Percentiles rank a stretch among this genome's conserved stretches.
These are phyloP conservation scores for Nicotiana obtusifolia DNA, from an alignment of 257 asterid genomes.

Conservation along the genomic window DNA sequence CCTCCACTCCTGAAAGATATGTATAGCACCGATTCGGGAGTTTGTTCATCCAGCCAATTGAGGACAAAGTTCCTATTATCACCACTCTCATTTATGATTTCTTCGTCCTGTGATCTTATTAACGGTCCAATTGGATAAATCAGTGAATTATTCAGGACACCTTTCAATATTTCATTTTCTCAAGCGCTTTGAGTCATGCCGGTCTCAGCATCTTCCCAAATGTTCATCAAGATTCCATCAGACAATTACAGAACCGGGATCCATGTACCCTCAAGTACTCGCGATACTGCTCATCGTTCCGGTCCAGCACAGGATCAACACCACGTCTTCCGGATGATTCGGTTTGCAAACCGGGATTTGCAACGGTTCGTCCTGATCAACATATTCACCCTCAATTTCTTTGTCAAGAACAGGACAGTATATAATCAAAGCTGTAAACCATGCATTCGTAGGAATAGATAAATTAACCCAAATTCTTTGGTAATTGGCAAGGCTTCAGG, in stretches of 20 bases:
- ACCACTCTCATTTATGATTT: conserved; percentile 2
- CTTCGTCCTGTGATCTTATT: conserved; percentile 22
- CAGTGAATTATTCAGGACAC: conserved; percentile 21
- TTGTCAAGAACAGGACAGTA: conserved; percentile 49
- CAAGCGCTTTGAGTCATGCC: conserved; percentile 37
- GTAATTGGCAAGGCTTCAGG: conserved; percentile 42
- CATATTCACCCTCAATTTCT: conserved; percentile 37
- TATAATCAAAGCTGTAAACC: conserved; percentile 36
- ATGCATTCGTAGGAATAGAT: conserved; percentile 37
- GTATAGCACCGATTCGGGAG: conserved; percentile 40
- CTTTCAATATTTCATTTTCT: conserved; percentile 22
- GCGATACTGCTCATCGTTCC: conserved; percentile 37
- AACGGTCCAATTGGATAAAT: conserved; percentile 61
- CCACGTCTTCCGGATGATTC: conserved; percentile 60
- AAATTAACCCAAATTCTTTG: conserved; percentile 35
- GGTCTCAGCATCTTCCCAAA: conserved; percentile 55
- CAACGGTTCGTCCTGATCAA: conserved; percentile 30
- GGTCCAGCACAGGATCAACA: conserved; percentile 58
- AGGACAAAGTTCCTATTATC: neutral
- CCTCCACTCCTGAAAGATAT: conserved; percentile 74
- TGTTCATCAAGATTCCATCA: conserved; percentile 61
- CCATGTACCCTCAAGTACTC: conserved; percentile 30
- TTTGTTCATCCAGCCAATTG: conserved; percentile 54
- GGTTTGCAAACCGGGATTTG: conserved; percentile 60
- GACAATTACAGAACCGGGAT: neutral